Conservation (phyloP, 2,329 filamentous ascomycete genomes). For the Camillea tinctor region DNA sequence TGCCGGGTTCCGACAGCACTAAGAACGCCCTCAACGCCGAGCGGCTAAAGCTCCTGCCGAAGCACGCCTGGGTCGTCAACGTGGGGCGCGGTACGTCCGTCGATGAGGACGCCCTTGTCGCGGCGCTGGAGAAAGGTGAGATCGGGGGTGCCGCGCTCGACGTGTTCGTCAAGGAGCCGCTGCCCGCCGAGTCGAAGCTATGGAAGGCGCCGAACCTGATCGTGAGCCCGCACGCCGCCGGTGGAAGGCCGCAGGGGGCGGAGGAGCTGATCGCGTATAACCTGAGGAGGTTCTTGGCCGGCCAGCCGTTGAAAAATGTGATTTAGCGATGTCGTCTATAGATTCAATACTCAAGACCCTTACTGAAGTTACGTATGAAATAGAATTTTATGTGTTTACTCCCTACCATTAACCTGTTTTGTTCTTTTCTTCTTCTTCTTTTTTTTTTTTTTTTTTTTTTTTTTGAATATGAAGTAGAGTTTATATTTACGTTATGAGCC, state of each 20-base stretch:
- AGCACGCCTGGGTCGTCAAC: conserved; percentile 57
- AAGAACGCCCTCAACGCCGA: conserved; percentile 54
- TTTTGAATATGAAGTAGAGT: too few species aligned
- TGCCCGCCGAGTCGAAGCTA: conserved; percentile 40
- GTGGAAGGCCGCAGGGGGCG: conserved; percentile 58
- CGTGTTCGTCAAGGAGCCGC: conserved; percentile 41
- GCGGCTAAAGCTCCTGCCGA: conserved; percentile 51
- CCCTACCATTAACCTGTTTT: too few species aligned
- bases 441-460: too few species aligned
- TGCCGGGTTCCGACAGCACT: conserved; percentile 58
- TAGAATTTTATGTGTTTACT: neutral
- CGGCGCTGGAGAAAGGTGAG: conserved; percentile 42
- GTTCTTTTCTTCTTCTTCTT: too few species aligned
- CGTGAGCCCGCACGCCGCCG: conserved; percentile 58
- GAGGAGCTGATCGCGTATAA: conserved; percentile 62
- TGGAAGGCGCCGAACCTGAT: conserved; percentile 53
- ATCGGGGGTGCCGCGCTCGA: conserved; percentile 51
- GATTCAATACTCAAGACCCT: neutral
- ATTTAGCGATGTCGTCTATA: conserved; percentile 27
- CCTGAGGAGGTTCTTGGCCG: conserved; percentile 56
- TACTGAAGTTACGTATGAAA: neutral
- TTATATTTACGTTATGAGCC: too few species aligned
- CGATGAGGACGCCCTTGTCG: conserved; percentile 48
- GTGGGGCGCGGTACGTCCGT: conserved; percentile 50
- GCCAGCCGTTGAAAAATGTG: conserved; percentile 58